phyloP scores from a whole-genome alignment of 768 basidiomycete genomes.

The Hygrocybe coccinea region DNA sequence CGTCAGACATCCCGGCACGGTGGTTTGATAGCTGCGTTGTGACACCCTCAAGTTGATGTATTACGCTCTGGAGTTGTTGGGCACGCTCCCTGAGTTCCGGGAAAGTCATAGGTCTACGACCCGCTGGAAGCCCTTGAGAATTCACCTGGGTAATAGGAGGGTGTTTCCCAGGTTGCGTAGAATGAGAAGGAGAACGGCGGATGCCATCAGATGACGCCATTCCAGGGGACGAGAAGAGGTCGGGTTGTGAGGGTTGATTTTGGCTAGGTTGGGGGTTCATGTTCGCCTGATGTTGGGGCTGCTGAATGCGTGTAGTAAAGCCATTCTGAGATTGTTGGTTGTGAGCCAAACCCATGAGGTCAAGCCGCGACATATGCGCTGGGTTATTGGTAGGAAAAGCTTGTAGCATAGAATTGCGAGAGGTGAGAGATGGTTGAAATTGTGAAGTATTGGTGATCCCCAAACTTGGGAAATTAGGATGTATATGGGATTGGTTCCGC shows the following conservation, averaged over 20 bases:
- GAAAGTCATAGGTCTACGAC: conserved; percentile 20
- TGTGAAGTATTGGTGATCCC: conserved; percentile 25
- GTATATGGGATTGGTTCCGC: conserved; percentile 34
- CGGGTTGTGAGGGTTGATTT: conserved; percentile 36
- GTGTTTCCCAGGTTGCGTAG: conserved; percentile 20
- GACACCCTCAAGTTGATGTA: conserved; percentile 15
- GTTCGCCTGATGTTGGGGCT: conserved; percentile 19
- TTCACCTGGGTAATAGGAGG: conserved; percentile 1
- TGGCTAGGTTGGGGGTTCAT: conserved; percentile 32
- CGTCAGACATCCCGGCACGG: conserved; percentile 6
- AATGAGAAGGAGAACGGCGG: conserved; percentile 48
- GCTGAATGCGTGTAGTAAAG: conserved; percentile 25
- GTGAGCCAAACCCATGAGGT: conserved; percentile 40
- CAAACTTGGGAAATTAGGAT: conserved; percentile 34
- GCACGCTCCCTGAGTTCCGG: conserved; percentile 16
- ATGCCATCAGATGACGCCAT: conserved; percentile 41
- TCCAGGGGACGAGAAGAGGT: conserved; percentile 47
- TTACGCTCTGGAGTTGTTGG: conserved; percentile 12
- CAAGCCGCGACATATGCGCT: conserved; percentile 36
- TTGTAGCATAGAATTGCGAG: conserved; percentile 37
- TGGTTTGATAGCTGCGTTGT: conserved; percentile 14
- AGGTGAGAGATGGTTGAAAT: background rate
- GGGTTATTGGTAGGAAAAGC: conserved; percentile 29
- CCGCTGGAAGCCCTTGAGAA: conserved; percentile 1
- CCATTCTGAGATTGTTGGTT: conserved; percentile 44